Conservation (phyloP, 306 rosid genomes). For the Corylus avellana region DNA sequence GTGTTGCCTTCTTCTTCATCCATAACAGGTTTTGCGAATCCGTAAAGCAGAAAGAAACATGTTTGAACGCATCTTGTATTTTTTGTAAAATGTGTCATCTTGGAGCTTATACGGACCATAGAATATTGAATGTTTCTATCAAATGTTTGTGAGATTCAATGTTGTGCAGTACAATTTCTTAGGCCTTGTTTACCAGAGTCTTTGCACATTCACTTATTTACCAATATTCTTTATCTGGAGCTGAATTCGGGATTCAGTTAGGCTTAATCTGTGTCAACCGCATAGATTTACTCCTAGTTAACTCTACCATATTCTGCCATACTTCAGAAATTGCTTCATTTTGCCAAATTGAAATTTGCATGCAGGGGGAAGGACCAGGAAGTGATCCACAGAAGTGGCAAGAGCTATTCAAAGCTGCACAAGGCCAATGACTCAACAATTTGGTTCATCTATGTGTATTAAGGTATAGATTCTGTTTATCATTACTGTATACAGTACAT, state of each 20-base stretch:
- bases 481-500: background rate
- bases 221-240: background rate
- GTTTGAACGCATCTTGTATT: background rate
- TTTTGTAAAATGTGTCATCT: background rate
- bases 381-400: slow-evolving; percentile 68
- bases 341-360: background rate
- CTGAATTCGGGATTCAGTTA: background rate
- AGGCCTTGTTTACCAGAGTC: background rate
- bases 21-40: background rate
- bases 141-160: background rate
- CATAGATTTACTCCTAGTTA: background rate
- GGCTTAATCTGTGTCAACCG: background rate
- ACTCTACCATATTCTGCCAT: background rate
- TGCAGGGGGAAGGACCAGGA: slow-evolving; percentile 93
- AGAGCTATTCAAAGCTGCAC: slow-evolving; percentile 62
- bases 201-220: background rate
- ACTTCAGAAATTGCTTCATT: background rate
- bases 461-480: background rate
- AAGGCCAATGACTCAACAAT: slow-evolving; percentile 17
- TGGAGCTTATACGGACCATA: background rate
- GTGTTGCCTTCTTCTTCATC: background rate
- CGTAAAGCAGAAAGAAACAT: background rate
- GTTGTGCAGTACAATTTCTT: background rate
- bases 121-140: background rate
- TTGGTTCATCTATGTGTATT: background rate